Conservation (phyloP, 352 stramenopile species). For the Saprolegnia diclina region DNA sequence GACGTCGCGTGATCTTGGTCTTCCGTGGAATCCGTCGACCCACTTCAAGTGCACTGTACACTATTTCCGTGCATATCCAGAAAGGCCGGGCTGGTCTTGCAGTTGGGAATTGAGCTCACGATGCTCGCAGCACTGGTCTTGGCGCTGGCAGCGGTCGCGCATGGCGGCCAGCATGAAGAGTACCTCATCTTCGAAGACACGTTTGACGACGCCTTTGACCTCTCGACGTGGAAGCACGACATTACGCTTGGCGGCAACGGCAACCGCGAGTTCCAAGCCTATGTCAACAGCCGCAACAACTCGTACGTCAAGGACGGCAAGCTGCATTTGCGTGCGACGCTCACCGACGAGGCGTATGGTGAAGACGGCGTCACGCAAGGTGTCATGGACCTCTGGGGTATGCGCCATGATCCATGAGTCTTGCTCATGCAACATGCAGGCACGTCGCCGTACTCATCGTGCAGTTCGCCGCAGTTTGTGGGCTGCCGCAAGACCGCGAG, state of each 20-base stretch:
- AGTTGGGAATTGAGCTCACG: no score
- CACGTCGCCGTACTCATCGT: slow-evolving; percentile 22
- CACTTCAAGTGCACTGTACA: neutral
- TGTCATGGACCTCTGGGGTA: slow-evolving; percentile 24
- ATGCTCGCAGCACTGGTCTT: neutral
- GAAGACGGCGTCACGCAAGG: slow-evolving; percentile 1
- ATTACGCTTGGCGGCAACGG: slow-evolving; percentile 21
- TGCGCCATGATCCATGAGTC: neutral
- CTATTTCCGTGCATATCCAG: neutral
- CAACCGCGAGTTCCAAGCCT: slow-evolving; percentile 24
- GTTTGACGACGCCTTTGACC: slow-evolving; percentile 13
- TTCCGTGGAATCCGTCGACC: neutral
- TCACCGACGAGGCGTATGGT: slow-evolving; percentile 22
- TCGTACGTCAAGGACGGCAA: slow-evolving; percentile 26
- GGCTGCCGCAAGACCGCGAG: slow-evolving; percentile 17
- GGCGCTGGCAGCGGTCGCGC: neutral
- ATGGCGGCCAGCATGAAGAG: slow-evolving; percentile 8
- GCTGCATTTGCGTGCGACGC: slow-evolving; percentile 17
- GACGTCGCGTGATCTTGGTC: neutral
- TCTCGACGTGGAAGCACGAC: slow-evolving; percentile 24
- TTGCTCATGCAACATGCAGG: neutral
- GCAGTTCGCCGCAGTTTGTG: slow-evolving; percentile 21
- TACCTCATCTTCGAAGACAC: slow-evolving; percentile 25
- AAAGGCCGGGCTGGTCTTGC: no score
- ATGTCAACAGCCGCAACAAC: slow-evolving; percentile 26